phyloP scores from a whole-genome alignment of 495 filamentous ascomycete genomes.

The Gamarada debralockiae region DNA sequence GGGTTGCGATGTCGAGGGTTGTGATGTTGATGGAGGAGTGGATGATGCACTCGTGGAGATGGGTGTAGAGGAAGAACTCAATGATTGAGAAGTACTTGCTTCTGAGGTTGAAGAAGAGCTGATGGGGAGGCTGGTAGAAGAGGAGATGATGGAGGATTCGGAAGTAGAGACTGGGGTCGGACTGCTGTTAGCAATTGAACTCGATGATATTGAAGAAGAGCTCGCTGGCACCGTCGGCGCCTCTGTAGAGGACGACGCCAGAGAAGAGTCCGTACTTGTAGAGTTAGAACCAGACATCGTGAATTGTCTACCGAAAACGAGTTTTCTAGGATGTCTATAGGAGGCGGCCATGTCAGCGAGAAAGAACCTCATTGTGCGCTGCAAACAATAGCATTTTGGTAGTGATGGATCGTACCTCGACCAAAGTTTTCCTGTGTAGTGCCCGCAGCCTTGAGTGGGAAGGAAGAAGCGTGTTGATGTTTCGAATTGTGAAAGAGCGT shows the following conservation, averaged over 20 bases:
- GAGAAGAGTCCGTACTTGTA: constrained; percentile 33
- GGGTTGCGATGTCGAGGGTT: constrained; percentile 21
- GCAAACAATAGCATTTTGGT: not conserved
- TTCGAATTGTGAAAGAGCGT: constrained; percentile 17
- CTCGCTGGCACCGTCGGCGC: constrained; percentile 5
- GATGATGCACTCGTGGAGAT: constrained; percentile 27
- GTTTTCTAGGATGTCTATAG: constrained; percentile 25
- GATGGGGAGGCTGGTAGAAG: not conserved
- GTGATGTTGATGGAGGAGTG: constrained; percentile 15
- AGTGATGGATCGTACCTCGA: constrained; percentile 11
- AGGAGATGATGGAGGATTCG: constrained; percentile 12
- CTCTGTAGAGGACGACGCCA: constrained; percentile 10
- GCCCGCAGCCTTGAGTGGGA: not conserved
- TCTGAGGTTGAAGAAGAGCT: constrained; percentile 15
- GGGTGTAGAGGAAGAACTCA: constrained; percentile 18
- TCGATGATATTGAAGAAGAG: not conserved
- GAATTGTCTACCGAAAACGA: constrained; percentile 30
- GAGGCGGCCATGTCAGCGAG: constrained; percentile 40
- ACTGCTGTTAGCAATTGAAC: constrained; percentile 20
- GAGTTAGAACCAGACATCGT: constrained; percentile 39
- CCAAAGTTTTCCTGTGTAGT: not conserved
- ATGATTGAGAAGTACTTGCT: constrained; percentile 11
- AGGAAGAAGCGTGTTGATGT: not conserved
- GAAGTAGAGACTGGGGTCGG: constrained; percentile 19
- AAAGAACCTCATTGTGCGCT: not conserved